Conservation (phyloP, 306 rosid genomes). For the Cercis canadensis region DNA sequence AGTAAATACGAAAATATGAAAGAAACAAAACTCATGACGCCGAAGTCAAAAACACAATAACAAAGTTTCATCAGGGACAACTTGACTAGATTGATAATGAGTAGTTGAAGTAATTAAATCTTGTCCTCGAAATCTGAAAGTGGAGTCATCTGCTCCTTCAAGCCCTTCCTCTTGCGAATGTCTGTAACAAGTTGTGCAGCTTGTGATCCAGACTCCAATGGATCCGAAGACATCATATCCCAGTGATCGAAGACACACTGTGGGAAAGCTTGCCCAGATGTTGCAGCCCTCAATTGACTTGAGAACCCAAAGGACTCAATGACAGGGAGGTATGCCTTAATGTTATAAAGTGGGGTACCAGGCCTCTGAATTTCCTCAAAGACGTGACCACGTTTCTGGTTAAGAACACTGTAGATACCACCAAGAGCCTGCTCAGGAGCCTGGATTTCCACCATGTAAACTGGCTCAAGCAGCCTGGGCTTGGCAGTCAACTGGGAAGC, state of each 20-base stretch:
- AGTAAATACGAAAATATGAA: not conserved
- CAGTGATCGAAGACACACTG: slow-evolving; percentile 70
- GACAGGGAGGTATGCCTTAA: slow-evolving; percentile 53
- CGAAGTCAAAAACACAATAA: not conserved
- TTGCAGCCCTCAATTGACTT: slow-evolving; percentile 51
- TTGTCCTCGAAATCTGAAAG: slow-evolving; percentile 57
- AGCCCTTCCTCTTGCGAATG: slow-evolving; percentile 71
- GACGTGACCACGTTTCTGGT: slow-evolving; percentile 53
- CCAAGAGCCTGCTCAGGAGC: slow-evolving; percentile 58
- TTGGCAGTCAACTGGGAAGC: slow-evolving; percentile 55
- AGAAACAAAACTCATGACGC: slow-evolving; percentile 24
- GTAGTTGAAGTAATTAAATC: slow-evolving; percentile 22
- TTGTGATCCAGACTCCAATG: slow-evolving; percentile 55
- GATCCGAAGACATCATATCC: slow-evolving; percentile 57
- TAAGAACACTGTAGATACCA: slow-evolving; percentile 56
- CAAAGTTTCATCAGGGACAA: no score
- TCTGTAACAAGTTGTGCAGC: slow-evolving; percentile 47
- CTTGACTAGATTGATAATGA: no score
- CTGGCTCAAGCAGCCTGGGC: slow-evolving; percentile 59
- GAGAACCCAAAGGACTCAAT: slow-evolving; percentile 59
- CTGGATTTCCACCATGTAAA: slow-evolving; percentile 57
- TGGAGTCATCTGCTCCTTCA: slow-evolving; percentile 62
- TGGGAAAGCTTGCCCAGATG: slow-evolving; percentile 68
- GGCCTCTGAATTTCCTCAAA: slow-evolving; percentile 58
- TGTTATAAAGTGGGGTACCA: slow-evolving; percentile 54